A percentile compares a stretch with the other conserved stretches of the same genome.
phyloP scores from a whole-genome alignment of 1,139 yeast genomes.

The Kluyveromyces marxianus region DNA sequence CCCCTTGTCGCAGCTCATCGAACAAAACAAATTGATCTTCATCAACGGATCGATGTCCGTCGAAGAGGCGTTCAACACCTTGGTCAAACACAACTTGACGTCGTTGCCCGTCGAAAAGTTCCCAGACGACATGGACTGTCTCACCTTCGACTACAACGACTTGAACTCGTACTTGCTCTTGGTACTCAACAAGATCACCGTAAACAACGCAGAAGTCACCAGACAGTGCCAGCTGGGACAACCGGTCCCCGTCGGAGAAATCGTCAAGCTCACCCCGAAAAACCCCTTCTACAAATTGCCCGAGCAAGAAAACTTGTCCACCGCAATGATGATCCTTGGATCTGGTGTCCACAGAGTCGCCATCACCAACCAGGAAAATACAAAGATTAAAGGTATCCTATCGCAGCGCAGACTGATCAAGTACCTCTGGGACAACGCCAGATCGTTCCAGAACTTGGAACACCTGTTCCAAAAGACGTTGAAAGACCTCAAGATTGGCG shows the following conservation, averaged over 20 bases:
- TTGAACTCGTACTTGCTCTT: conserved; percentile 74
- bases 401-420: conserved; percentile 82
- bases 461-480: conserved; percentile 55
- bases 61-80: conserved; percentile 78
- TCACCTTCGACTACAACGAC: conserved; percentile 88
- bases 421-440: conserved; percentile 86
- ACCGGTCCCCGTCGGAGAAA: conserved; percentile 28
- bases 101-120: conserved; percentile 68
- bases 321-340: conserved; percentile 79
- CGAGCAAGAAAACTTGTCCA: conserved; percentile 58
- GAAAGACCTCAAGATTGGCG: conserved; percentile 26
- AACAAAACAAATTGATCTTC: conserved; percentile 65
- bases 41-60: conserved; percentile 61
- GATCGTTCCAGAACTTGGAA: conserved; percentile 76
- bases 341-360: conserved; percentile 92
- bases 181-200: conserved; percentile 57
- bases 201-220: conserved; percentile 31
- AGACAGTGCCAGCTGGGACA: conserved; percentile 30
- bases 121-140: conserved; percentile 52
- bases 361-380: conserved; percentile 47
- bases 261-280: conserved; percentile 59
- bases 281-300: conserved; percentile 76
- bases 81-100: conserved; percentile 65
- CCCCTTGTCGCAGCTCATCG: conserved; percentile 64
- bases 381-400: conserved; percentile 62